A percentile compares a stretch with the other conserved stretches of the same genome.
phyloP scores from a whole-genome alignment of 139 green algal species.

The Edaphochlamys debaryana region DNA sequence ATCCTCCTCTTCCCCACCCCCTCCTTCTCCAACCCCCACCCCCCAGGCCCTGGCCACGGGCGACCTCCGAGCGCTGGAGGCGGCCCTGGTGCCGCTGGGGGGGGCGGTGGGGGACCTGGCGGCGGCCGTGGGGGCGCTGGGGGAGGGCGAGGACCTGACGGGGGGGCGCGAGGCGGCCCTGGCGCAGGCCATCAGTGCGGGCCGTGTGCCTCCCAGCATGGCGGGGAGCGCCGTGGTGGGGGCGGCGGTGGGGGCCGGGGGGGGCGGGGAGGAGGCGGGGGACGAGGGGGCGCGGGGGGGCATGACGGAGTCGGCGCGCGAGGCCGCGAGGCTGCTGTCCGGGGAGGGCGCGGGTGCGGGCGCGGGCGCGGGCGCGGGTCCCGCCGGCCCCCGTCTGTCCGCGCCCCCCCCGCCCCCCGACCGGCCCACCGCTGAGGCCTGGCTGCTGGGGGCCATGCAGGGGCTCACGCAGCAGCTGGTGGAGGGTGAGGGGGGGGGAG shows the following conservation, averaged over 20 bases:
- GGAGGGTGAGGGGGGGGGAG: background rate
- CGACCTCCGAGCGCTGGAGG: background rate
- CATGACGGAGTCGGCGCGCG: no score
- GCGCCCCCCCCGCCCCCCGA: no score
- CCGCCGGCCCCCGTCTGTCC: no score
- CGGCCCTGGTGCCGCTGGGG: background rate
- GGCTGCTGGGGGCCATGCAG: constrained; percentile 10
- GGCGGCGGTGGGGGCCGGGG: background rate
- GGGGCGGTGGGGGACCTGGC: background rate
- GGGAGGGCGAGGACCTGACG: constrained; percentile 18
- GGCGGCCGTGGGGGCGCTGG: background rate
- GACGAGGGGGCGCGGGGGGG: background rate
- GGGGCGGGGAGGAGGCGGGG: background rate
- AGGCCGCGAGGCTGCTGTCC: background rate
- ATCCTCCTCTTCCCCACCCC: no score
- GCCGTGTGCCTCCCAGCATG: no score
- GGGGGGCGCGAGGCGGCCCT: background rate
- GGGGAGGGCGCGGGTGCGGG: no score
- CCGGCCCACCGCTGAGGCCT: background rate
- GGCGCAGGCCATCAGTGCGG: background rate
- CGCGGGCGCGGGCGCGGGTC: no score
- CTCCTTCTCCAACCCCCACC: no score
- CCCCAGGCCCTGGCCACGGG: no score
- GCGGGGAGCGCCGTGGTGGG: background rate
- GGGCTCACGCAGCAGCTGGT: background rate